A percentile compares a stretch with the other conserved stretches of the same genome.
These are phyloP conservation scores for Mallotus repandus DNA, from an alignment of 441 rosid genomes.

Conservation along the genomic window DNA sequence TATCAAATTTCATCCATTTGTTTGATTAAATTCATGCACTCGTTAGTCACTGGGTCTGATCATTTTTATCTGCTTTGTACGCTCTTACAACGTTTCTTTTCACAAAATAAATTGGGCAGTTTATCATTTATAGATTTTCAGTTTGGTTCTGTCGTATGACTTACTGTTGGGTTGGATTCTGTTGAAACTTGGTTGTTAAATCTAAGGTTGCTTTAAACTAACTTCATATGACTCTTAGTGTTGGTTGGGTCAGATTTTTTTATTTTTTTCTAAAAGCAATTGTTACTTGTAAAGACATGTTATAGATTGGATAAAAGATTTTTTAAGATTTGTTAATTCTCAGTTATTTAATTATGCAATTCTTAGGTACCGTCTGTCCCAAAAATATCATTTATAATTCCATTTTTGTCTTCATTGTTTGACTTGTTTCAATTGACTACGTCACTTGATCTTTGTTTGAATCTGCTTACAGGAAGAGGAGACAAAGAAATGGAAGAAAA, in stretches of 20 bases:
- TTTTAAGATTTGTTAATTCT: not conserved
- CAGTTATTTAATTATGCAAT: not conserved
- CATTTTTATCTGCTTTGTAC: not conserved
- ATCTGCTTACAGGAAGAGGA: conserved; percentile 64
- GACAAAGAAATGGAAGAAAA: conserved; percentile 89
- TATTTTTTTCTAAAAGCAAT: not conserved
- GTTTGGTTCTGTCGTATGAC: not conserved
- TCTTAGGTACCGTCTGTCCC: not conserved
- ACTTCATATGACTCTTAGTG: too few species aligned
- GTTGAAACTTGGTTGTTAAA: not conserved
- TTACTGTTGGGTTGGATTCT: not conserved
- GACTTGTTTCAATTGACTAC: not conserved
- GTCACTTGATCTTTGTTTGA: conserved; percentile 8
- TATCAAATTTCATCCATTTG: not conserved
- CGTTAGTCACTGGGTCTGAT: not conserved
- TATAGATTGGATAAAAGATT: not conserved
- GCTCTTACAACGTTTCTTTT: not conserved
- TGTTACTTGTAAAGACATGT: not conserved
- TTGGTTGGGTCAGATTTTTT: not conserved
- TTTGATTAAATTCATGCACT: not conserved
- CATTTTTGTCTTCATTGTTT: conserved; percentile 1
- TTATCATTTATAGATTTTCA: not conserved
- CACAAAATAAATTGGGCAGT: not conserved
- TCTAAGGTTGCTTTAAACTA: not conserved
- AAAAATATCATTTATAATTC: not conserved